Evolutionary conservation across 331 rosid genomes (phyloP).

Genomic region (Quercus lobata): DNA sequence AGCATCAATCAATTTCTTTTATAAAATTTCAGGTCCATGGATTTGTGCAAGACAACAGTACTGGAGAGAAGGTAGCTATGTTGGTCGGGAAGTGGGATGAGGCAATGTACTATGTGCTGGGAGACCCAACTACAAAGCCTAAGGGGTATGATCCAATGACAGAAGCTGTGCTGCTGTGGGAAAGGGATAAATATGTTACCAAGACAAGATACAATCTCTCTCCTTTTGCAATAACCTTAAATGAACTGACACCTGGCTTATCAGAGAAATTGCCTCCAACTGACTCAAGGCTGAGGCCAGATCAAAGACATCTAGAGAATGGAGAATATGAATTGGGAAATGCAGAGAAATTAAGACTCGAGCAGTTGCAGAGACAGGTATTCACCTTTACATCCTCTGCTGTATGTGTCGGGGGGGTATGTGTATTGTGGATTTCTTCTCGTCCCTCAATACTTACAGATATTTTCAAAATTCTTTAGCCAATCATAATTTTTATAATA

Average conservation of each 20-base stretch:
- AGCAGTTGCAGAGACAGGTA: slow-evolving; percentile 99
- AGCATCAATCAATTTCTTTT: slow-evolving; percentile 1
- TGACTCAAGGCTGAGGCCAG: slow-evolving; percentile 97
- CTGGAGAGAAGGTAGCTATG: slow-evolving; percentile 97
- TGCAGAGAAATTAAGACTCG: slow-evolving; percentile 92
- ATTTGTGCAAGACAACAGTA: slow-evolving; percentile 96
- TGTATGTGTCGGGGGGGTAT: not conserved
- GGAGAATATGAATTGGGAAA: slow-evolving; percentile 94
- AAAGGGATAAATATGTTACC: slow-evolving; percentile 56
- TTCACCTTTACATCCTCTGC: not conserved
- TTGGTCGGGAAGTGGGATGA: slow-evolving; percentile 97
- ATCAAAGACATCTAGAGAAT: slow-evolving; percentile 91
- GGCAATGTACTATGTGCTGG: slow-evolving; percentile 94
- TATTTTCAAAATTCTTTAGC: not conserved
- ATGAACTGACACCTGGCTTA: slow-evolving; percentile 79
- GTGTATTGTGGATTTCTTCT: not conserved
- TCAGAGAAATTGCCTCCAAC: slow-evolving; percentile 78
- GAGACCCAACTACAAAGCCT: slow-evolving; percentile 91
- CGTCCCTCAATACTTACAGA: not conserved
- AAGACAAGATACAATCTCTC: slow-evolving; percentile 97
- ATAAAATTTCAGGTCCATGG: slow-evolving; percentile 80
- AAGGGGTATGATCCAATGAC: slow-evolving; percentile 99
- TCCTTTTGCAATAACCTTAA: slow-evolving; percentile 87
- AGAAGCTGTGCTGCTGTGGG: slow-evolving; percentile 95
- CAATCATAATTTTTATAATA: not conserved